Base-by-base conservation (phyloP, 2,329 filamentous ascomycete genomes). In the Botrytis hyacinthi region DNA sequence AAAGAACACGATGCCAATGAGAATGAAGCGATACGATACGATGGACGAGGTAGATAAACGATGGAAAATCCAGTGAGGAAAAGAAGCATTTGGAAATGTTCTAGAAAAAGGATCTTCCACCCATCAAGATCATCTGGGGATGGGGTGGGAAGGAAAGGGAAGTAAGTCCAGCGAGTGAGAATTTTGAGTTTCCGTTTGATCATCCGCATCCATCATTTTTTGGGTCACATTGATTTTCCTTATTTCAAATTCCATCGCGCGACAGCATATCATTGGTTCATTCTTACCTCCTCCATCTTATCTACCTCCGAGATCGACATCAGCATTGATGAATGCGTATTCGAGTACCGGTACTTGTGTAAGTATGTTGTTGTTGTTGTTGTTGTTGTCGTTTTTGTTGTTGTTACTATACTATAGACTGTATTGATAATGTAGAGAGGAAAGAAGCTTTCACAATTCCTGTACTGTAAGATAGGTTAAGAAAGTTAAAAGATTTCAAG, bases 391-490 rank as follows among this genome's bases (percentile, higher is more conserved):
- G n/a, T n/a, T n/a, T n/a, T 37, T 37, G 35, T 37, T 37, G 35
- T 37, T 37, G 35, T 37, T 37, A 14, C 40, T 42, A n/a, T n/a
- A n/a, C n/a, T n/a, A 18, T 18, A 4, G 16, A 20, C 6, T 46
- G 7, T 46, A 20, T 46, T 8, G 8, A 46, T 22, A 22, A 46
- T 46, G 3, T 20, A 20, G 44, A 48, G 46, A 51, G 46, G 22
- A 14, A 26, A 12, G 9, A 48, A 48, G 26, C 46, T 12, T 22
- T 48, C 1, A 48, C 22, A 26, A 22, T 48, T 22, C 9, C 8
- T 9, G 8, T 20, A 16, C 1, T 1, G 37, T 40, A 5, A 48
- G 1, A 1, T 1, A 40, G 40, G 14, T 4, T 14, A 42, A 4
- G 40, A 42, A 14, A 51, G 26, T 51, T n/a, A 51, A 51, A 51